Evolutionary conservation across 1,284 basidiomycete species (phyloP).

Genomic region (Earliella scabrosa): DNA sequence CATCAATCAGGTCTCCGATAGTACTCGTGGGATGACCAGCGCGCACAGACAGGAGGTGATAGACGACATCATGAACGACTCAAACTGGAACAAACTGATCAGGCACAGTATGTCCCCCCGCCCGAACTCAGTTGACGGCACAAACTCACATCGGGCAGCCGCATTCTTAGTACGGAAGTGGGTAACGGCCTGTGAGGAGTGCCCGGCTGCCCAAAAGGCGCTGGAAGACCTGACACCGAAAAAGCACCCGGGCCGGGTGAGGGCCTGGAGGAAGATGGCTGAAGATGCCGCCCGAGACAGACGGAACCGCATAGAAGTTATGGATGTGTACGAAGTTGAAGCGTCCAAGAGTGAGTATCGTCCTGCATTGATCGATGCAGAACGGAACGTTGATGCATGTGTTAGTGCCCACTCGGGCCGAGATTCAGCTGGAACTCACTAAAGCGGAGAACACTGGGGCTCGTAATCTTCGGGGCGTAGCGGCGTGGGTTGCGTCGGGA

Average conservation of each 20-base stretch:
- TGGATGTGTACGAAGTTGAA: not conserved
- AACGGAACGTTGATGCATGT: not conserved
- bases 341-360: not conserved
- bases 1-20: constrained; percentile 20
- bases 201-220: not conserved
- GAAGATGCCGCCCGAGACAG: not conserved
- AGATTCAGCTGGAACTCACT: not conserved
- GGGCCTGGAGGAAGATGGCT: not conserved
- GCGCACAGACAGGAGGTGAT: constrained; percentile 24
- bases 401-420: not conserved
- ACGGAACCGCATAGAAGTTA: not conserved
- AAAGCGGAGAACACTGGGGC: not conserved
- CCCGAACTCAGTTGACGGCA: too few species aligned
- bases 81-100: constrained; percentile 27
- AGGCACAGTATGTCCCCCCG: too few species aligned
- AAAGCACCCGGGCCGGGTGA: not conserved
- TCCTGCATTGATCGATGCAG: not conserved
- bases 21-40: constrained; percentile 16
- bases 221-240: not conserved
- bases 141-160: not conserved
- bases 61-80: constrained; percentile 29
- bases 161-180: not conserved
- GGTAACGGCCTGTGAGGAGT: not conserved
- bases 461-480: not conserved
- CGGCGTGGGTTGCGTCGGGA: not conserved